Conservation (phyloP, 805 yeast genomes). For the Nakazawaea ishiwadae region DNA sequence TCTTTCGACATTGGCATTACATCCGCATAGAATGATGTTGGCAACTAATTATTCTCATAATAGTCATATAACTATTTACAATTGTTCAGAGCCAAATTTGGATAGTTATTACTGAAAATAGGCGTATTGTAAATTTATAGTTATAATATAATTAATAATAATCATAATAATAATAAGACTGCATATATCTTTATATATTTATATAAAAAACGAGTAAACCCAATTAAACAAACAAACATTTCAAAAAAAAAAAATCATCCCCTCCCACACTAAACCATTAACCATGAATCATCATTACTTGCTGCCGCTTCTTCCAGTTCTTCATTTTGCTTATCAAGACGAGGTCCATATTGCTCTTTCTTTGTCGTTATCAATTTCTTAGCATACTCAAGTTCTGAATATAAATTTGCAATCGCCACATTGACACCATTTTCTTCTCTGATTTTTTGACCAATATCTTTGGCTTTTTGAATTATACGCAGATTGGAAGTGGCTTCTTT, state of each 20-base stretch:
- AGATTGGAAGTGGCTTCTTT: conserved; percentile 62
- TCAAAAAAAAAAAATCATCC: conserved; percentile 1
- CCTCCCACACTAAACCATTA: neutral
- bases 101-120: conserved; percentile 3
- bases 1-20: conserved; percentile 67
- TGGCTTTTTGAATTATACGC: conserved; percentile 66
- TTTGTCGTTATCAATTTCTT: conserved; percentile 48
- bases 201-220: neutral
- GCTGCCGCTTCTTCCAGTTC: conserved; percentile 15
- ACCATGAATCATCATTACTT: conserved; percentile 10
- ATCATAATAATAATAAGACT: neutral
- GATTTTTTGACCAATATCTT: conserved; percentile 55
- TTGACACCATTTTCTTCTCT: conserved; percentile 75
- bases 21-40: conserved; percentile 92
- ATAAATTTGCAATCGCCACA: conserved; percentile 73
- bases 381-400: conserved; percentile 76
- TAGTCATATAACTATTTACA: conserved; percentile 60
- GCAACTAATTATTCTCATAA: conserved; percentile 84
- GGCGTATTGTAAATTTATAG: no score
- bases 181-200: neutral
- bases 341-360: conserved; percentile 21
- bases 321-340: conserved; percentile 15
- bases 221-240: neutral
- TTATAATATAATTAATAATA: no score
- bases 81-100: conserved; percentile 32